Evolutionary conservation across 495 filamentous ascomycete species (phyloP).

Genomic region (Aspergillus steynii): DNA sequence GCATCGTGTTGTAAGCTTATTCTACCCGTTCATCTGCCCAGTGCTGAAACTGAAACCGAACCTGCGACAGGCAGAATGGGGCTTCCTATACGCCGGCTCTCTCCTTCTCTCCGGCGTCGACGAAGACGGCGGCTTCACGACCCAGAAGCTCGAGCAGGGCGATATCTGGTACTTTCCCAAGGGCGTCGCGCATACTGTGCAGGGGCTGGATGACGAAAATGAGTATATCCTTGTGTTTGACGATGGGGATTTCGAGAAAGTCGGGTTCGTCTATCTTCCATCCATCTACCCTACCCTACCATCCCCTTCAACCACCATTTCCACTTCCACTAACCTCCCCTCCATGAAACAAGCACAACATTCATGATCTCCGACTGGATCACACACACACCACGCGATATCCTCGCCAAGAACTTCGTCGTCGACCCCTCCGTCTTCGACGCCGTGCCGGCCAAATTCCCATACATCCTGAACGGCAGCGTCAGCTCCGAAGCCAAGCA

Average conservation of each 20-base stretch:
- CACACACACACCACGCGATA: constrained; percentile 56
- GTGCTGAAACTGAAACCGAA: not conserved
- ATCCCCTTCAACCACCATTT: too few relatives aligned
- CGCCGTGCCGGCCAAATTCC: constrained; percentile 54
- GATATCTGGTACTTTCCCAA: constrained; percentile 73
- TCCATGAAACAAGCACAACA: constrained; percentile 43
- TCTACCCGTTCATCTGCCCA: too few relatives aligned
- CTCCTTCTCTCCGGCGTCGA: constrained; percentile 60
- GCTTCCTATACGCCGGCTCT: constrained; percentile 58
- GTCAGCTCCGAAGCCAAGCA: constrained; percentile 50
- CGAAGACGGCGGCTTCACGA: constrained; percentile 56
- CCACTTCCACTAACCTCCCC: too few relatives aligned
- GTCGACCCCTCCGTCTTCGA: constrained; percentile 56
- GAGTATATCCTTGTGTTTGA: constrained; percentile 69
- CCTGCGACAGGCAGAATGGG: constrained; percentile 60
- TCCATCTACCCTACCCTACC: too few relatives aligned
- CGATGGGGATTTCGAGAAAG: constrained; percentile 54
- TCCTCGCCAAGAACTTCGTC: constrained; percentile 68
- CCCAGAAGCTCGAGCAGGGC: constrained; percentile 55
- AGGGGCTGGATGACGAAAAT: constrained; percentile 58
- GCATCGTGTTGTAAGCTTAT: constrained; percentile 54
- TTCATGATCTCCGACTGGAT: constrained; percentile 69
- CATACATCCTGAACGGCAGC: constrained; percentile 61
- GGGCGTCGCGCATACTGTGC: constrained; percentile 60
- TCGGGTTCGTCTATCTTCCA: constrained; percentile 22